Evolutionary conservation across 2,329 filamentous ascomycete species (phyloP), one percentile per base, ranked within the genome.

Genomic region (Podosphaera xanthii): DNA sequence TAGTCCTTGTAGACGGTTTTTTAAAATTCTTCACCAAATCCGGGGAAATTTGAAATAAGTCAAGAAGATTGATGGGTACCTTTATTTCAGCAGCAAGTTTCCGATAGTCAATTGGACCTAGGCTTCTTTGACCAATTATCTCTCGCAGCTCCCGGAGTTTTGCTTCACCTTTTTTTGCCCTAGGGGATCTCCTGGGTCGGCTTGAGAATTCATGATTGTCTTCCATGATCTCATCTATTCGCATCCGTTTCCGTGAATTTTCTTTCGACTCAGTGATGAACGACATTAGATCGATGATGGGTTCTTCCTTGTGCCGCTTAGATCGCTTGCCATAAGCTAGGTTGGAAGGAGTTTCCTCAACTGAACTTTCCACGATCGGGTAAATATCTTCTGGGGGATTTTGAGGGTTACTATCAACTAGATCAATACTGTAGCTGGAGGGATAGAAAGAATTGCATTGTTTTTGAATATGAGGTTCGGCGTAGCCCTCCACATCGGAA

Each of bases 41-140:
- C 22, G 55, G 55, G 14, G 38, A 57, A 4, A 57, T 57, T 57
- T 57, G 55, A n/a, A 57, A 57, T 2, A 57, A 22, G 10, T 57
- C 55, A 57, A 57, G 36, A 3, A 57, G 38, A 36, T 57, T 57
- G 33, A 57, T 57, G 12, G 55, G 35, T 12, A 54, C 10, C n/a
- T 54, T 22, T 3, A 6, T 36, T n/a, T 54, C 33, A 36, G 35
- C 10, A 4, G 10, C 33, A 5, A 54, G 52, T n/a, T 54, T 54
- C 52, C 22, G 3, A 36, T 54, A 54, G 14, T 36, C 10, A 8
- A 58, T 22, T 2, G 56, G 34, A 2, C 56, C 40, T 31, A n/a
- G 14, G 4, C 56, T 42, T 9, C 38, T 9, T 2, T 42, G 40
- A 22, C 42, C 56, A 4, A 57, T 14, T 10, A 44, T 57, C 33